A percentile compares a stretch with the other conserved stretches of the same genome.
Conservation (phyloP, 116 monocot species). For the Papilionanthe hybrid region DNA sequence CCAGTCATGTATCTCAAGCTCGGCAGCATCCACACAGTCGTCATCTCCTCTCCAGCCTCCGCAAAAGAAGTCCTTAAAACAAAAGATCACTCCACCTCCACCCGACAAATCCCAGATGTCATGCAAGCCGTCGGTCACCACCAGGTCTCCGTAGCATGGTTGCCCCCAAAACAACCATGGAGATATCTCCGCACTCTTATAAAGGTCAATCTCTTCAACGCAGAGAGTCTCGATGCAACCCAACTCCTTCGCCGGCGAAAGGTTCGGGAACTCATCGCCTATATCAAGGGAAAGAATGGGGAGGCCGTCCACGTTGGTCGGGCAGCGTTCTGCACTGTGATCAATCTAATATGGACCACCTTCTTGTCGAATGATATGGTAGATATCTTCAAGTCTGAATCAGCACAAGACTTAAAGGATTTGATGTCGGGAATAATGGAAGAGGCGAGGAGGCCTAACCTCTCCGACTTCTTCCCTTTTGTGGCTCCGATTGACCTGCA, state of each 20-base stretch:
- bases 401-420: slow-evolving; percentile 9
- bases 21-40: slow-evolving; percentile 19
- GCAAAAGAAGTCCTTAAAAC: slow-evolving; percentile 27
- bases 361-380: neutral
- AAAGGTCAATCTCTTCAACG: slow-evolving; percentile 17
- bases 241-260: slow-evolving; percentile 26
- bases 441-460: slow-evolving; percentile 17
- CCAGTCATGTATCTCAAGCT: slow-evolving; percentile 40
- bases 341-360: neutral
- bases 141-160: slow-evolving; percentile 14
- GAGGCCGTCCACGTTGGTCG: slow-evolving; percentile 18
- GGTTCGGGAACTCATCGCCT: slow-evolving; percentile 18
- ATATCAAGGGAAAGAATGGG: slow-evolving; percentile 8
- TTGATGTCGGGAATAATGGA: slow-evolving; percentile 19
- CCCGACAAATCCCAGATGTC: slow-evolving; percentile 21
- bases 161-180: slow-evolving; percentile 19
- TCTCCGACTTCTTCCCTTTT: slow-evolving; percentile 31
- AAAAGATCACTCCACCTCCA: slow-evolving; percentile 21
- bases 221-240: slow-evolving; percentile 20
- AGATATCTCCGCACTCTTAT: slow-evolving; percentile 20
- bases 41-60: slow-evolving; percentile 33
- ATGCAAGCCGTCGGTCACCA: slow-evolving; percentile 8
- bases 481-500: slow-evolving; percentile 7
- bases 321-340: slow-evolving; percentile 12
- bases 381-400: neutral